Percentiles rank a stretch among this genome's conserved stretches.
Conservation (phyloP, 192 early-diverging fungal genomes). For the Entomortierella lignicola region DNA sequence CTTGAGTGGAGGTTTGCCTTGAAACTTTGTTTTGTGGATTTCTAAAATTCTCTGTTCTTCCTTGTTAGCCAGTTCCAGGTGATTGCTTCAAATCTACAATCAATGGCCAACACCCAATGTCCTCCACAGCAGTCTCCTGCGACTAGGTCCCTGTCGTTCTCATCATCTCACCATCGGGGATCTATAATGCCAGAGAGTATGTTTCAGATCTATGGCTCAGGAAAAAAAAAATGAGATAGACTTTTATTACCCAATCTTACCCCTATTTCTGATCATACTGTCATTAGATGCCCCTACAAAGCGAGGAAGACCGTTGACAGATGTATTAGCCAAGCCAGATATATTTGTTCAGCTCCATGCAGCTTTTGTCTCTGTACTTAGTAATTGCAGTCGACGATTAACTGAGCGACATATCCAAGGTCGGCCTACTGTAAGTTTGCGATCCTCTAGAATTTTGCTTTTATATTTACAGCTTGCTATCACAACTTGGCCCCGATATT, state of each 20-base stretch:
- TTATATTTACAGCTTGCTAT: no score
- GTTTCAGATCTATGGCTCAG: not conserved
- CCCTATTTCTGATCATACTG: not conserved
- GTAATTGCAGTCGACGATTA: constrained; percentile 61
- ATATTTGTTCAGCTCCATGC: constrained; percentile 71
- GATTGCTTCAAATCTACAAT: constrained; percentile 63
- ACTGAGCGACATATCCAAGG: constrained; percentile 64
- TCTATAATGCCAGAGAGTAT: constrained; percentile 55
- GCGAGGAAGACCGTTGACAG: constrained; percentile 38
- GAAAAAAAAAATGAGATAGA: not conserved
- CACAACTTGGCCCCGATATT: no score
- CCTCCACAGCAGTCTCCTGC: constrained; percentile 43
- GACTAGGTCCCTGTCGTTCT: constrained; percentile 40
- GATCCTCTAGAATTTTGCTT: no score
- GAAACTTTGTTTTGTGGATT: no score
- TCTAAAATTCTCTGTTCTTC: not conserved
- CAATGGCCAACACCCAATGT: constrained; percentile 38
- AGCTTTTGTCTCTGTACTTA: constrained; percentile 71
- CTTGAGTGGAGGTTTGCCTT: no score
- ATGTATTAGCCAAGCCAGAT: constrained; percentile 58
- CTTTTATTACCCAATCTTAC: not conserved
- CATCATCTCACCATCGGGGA: constrained; percentile 46
- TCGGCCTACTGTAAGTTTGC: constrained; percentile 58
- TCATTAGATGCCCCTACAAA: constrained; percentile 32
- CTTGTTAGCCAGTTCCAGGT: constrained; percentile 64